Percentiles rank a stretch among this genome's conserved stretches.
These are phyloP conservation scores for Xerocomus amazonicus DNA, from an alignment of 1,284 basidiomycete species.

Conservation along the genomic window DNA sequence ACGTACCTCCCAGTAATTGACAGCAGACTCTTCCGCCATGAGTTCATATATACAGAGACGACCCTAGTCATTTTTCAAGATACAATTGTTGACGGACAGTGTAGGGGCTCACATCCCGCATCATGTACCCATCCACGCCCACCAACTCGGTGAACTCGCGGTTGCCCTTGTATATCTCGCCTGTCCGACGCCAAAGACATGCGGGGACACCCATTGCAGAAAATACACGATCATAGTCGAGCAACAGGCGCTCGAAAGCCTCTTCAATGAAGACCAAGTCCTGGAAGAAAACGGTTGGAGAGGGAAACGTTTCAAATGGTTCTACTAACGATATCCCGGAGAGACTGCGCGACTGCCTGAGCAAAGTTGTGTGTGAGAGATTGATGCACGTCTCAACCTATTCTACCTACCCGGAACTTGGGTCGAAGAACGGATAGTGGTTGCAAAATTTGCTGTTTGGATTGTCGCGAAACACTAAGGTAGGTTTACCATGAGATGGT, in stretches of 20 bases:
- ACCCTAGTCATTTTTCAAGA: constrained; percentile 45
- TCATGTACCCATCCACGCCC: constrained; percentile 76
- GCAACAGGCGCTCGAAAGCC: constrained; percentile 90
- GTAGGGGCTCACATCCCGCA: constrained; percentile 63
- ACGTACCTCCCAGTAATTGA: constrained; percentile 95
- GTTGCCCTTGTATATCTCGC: constrained; percentile 98
- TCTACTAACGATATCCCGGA: constrained; percentile 75
- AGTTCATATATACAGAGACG: constrained; percentile 96
- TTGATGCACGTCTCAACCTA: background rate
- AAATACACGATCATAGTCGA: constrained; percentile 96
- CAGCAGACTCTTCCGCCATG: constrained; percentile 93
- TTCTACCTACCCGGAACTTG: constrained; percentile 73
- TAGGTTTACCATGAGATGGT: background rate
- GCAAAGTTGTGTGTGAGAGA: constrained; percentile 2
- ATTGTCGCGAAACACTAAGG: constrained; percentile 78
- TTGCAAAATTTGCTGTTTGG: constrained; percentile 85
- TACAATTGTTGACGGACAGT: constrained; percentile 7
- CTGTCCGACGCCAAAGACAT: constrained; percentile 94
- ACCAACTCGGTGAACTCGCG: constrained; percentile 90
- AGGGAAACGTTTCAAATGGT: background rate
- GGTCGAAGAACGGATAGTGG: constrained; percentile 89
- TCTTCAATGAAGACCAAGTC: constrained; percentile 98
- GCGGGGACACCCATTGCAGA: constrained; percentile 95
- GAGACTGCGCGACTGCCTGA: constrained; percentile 82
- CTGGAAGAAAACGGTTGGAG: constrained; percentile 31